A percentile compares a stretch with the other conserved stretches of the same genome.
phyloP scores from a whole-genome alignment of 768 basidiomycete species.

The Phallus indusiatus region DNA sequence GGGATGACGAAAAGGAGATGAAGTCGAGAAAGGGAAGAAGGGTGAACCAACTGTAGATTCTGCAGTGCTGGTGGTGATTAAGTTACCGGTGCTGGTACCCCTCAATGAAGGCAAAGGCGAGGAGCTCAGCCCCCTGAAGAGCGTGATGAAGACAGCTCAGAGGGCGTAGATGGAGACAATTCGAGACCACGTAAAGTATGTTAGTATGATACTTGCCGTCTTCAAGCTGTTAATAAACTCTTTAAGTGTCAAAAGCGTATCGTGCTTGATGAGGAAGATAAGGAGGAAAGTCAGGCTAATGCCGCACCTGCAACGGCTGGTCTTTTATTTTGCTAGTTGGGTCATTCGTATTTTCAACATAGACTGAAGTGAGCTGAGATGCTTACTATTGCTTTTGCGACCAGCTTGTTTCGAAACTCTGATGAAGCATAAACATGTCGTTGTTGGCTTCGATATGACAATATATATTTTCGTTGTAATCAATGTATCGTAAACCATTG shows the following conservation, averaged over 20 bases:
- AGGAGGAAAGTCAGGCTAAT: constrained; percentile 29
- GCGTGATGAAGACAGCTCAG: constrained; percentile 53
- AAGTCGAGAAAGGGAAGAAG: constrained; percentile 41
- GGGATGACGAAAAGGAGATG: constrained; percentile 70
- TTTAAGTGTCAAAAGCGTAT: constrained; percentile 58
- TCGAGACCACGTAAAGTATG: constrained; percentile 63
- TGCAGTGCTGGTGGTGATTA: constrained; percentile 19
- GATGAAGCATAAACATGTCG: constrained; percentile 50
- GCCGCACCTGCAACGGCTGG: constrained; percentile 28
- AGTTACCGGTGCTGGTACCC: constrained; percentile 30
- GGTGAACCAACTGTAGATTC: constrained; percentile 41
- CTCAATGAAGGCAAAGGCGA: constrained; percentile 64
- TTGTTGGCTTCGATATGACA: background rate
- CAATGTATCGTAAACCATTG: no score
- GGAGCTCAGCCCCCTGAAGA: constrained; percentile 35
- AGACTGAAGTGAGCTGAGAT: constrained; percentile 25
- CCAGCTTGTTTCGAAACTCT: constrained; percentile 75
- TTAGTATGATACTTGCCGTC: background rate
- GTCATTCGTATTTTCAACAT: no score
- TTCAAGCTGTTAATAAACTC: background rate
- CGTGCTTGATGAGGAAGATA: constrained; percentile 70
- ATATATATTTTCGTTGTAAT: background rate
- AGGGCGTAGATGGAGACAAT: constrained; percentile 53
- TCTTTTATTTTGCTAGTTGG: no score
- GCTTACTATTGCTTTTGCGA: no score